These are phyloP conservation scores for Bidens hawaiensis DNA, from an alignment of 140 eudicot genomes.

Conservation along the genomic window DNA sequence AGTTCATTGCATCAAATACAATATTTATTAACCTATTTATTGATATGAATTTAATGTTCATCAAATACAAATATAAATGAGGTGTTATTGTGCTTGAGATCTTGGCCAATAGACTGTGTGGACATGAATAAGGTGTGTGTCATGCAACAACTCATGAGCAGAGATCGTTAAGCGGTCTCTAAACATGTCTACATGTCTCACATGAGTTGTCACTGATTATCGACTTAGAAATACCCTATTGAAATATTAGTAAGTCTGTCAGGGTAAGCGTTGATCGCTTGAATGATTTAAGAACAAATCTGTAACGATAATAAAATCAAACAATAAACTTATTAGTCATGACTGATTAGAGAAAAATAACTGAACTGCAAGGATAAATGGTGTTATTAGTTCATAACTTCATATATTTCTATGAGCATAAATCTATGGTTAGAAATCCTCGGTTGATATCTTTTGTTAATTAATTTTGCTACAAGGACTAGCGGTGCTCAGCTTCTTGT, in stretches of 20 bases:
- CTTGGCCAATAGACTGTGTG: neutral
- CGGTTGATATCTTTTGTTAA: no score
- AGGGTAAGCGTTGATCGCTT: no score
- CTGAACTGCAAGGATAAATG: no score
- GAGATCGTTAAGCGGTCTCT: neutral
- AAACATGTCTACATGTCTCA: neutral
- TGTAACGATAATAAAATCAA: no score
- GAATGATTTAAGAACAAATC: neutral
- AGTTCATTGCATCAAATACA: conserved; percentile 2
- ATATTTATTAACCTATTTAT: neutral
- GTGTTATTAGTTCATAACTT: no score
- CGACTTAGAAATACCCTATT: no score
- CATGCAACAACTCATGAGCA: neutral
- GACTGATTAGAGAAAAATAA: no score
- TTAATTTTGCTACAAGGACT: no score
- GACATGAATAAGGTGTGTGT: neutral
- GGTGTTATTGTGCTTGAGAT: neutral
- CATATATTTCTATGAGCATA: no score
- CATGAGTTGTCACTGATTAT: neutral
- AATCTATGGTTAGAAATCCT: no score
- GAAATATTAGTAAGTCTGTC: neutral
- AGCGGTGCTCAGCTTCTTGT: no score
- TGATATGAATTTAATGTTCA: neutral
- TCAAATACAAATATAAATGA: neutral
- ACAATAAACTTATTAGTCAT: no score